Base-by-base conservation (phyloP, 2,329 filamentous ascomycete genomes). In the Verticillium alfalfae region DNA sequence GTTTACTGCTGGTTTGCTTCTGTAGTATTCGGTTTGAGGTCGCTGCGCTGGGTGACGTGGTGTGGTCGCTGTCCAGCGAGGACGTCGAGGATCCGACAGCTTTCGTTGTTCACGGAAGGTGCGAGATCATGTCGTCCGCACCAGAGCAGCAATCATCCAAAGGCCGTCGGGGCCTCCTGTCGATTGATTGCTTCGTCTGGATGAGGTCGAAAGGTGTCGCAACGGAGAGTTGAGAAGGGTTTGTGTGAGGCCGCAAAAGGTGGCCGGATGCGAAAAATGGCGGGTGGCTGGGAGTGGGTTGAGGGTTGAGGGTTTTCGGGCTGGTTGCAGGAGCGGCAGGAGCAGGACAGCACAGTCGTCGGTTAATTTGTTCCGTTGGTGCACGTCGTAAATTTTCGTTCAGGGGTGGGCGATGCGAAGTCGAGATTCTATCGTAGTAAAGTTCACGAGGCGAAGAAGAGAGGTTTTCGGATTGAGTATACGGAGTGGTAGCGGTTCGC, bases 61-160 rank as follows among this genome's bases (percentile, higher is more conserved):
- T 58, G 52, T 52, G 16, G 62, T 59, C 34, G 60, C 58, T 52
- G 49, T 16, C 45, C 60, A 49, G 34, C 36, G 39, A 58, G 13
- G 45, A 52, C 16, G n/a, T 13, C 12, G 62, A 62, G 58, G 58
- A 61, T 62, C 63, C 64, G 61, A 61, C 57, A 60, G 63, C 63
- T 61, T 63, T 64, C 64, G 61, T 59, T 57, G 37, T 45, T 60
- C 57, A 60, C 64, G 59, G 66, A 61, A 64, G 63, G 62, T 63
- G 60, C 60, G 63, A 66, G 65, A 65, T 63, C 66, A 67, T 67
- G 64, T 67, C 64, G 63, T 66, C 66, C 66, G 64, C 62, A 66
- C 61, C 41, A 62, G 26, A 31, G 58, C 56, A 64, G 52, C 59
- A 60, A 38, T 41, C 4, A 31, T 31, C 4, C 56, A 49, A 38